Evolutionary conservation across 495 filamentous ascomycete species (phyloP), one percentile per base, ranked within the genome.

Genomic region (Durotheca rogersii): DNA sequence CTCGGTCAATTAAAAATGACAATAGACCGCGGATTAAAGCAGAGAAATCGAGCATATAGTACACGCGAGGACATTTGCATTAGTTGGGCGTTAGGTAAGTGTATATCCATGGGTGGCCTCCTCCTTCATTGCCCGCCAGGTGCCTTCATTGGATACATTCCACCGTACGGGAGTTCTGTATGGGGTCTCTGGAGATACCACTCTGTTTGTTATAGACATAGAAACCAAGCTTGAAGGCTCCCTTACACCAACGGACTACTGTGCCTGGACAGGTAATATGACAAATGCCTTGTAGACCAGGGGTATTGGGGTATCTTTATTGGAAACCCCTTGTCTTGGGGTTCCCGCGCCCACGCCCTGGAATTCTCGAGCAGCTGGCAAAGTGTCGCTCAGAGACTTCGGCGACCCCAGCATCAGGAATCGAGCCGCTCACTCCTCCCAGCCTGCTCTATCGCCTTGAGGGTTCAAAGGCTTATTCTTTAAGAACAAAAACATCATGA

Each of bases 211-310:
- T 46, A 29, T 46, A 44, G 38, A 58, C 23, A 53, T 58, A 58
- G 54, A 53, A n/a, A 34, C 15, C 23, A 23, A 37, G 43, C 32
- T 19, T 7, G 23, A 40, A 12, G 20, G 36, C 40, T 18, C 17
- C 45, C 45, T 27, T 49, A 18, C 27, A 30, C 33, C 39, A 53
- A 39, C 44, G 27, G 40, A 7, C 12, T 40, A 16, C 25, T 38
- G 45, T 46, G 51, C 49, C 56, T 50, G 50, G 49, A 21, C 56
- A 53, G 56, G 29, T 41, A 41, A 53, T 54, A 53, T 21, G 45
- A 44, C 21, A 29, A 7, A 33, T 14, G 9, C 29, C 15, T 34
- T 25, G 18, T n/a, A n/a, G n/a, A n/a, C n/a, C n/a, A n/a, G n/a
- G n/a, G n/a, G n/a, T n/a, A n/a, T n/a, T n/a, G n/a, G n/a, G n/a